Evolutionary conservation across 768 basidiomycete genomes (phyloP).

Genomic region (Amanita pseudoporphyria): DNA sequence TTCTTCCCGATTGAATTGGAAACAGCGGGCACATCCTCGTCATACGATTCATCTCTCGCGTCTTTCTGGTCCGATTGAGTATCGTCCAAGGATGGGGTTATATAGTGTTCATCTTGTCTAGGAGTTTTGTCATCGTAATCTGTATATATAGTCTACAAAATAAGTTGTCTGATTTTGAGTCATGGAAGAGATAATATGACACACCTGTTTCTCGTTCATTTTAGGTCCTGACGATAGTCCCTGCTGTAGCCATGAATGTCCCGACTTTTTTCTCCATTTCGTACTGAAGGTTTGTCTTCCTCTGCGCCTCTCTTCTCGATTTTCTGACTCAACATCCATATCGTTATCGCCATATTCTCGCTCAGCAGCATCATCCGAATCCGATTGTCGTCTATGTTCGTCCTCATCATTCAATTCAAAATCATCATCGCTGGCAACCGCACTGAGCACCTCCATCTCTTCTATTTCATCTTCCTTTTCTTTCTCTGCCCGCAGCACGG

Average conservation of each 20-base stretch:
- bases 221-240: constrained; percentile 15
- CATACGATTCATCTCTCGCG: neutral
- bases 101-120: neutral
- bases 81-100: neutral
- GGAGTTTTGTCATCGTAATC: neutral
- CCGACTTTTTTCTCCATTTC: constrained; percentile 33
- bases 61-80: neutral
- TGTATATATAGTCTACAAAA: neutral
- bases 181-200: neutral
- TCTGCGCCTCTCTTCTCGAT: constrained; percentile 11
- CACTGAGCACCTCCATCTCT: constrained; percentile 39
- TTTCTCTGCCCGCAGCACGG: constrained; percentile 39
- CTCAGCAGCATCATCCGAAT: constrained; percentile 11
- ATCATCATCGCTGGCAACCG: constrained; percentile 28
- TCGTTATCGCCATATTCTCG: constrained; percentile 13
- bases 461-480: constrained; percentile 41
- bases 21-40: neutral
- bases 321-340: constrained; percentile 13
- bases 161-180: neutral
- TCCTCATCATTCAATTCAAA: constrained; percentile 17
- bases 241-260: constrained; percentile 33
- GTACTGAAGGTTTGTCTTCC: neutral
- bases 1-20: constrained; percentile 1
- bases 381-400: constrained; percentile 16
- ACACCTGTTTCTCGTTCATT: constrained; percentile 17